A percentile compares a stretch with the other conserved stretches of the same genome.
Evolutionary conservation across 768 basidiomycete genomes (phyloP).

Genomic region (Steccherinum ochraceum): DNA sequence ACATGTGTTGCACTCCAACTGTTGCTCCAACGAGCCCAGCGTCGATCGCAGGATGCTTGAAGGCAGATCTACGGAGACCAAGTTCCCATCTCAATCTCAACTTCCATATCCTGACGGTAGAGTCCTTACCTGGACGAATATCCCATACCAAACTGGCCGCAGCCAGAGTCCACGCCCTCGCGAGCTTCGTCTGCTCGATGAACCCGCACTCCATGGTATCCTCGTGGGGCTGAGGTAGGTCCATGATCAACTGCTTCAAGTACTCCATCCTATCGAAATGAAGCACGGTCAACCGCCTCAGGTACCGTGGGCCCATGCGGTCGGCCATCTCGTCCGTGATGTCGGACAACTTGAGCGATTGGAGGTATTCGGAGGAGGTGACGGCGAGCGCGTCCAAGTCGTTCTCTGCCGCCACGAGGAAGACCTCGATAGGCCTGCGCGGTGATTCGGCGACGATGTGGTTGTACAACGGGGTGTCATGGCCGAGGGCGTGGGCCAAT

Average conservation of each 20-base stretch:
- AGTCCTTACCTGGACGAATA: constrained; percentile 18
- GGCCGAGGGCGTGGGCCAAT: constrained; percentile 16
- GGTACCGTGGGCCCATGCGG: constrained; percentile 33
- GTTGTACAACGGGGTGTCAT: constrained; percentile 22
- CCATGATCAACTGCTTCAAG: constrained; percentile 22
- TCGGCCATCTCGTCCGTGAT: constrained; percentile 32
- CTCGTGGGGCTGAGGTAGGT: constrained; percentile 20
- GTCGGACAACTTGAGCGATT: constrained; percentile 25
- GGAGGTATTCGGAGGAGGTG: constrained; percentile 29
- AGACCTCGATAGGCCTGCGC: constrained; percentile 29
- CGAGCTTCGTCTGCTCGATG: constrained; percentile 17
- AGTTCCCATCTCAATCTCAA: no score
- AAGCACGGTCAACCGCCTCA: constrained; percentile 32
- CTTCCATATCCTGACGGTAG: no score
- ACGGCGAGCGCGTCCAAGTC: constrained; percentile 31
- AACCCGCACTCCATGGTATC: constrained; percentile 14
- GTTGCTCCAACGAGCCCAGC: no score
- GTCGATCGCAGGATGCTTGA: no score
- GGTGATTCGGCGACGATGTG: constrained; percentile 29
- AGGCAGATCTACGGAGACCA: no score
- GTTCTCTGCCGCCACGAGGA: constrained; percentile 32
- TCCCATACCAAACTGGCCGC: constrained; percentile 23
- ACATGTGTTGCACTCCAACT: no score
- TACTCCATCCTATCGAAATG: constrained; percentile 29
- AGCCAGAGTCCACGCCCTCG: constrained; percentile 26